A percentile compares a stretch with the other conserved stretches of the same genome.
These are phyloP conservation scores for Pilatotrama ljubarskyi DNA, from an alignment of 768 basidiomycete genomes.

Conservation along the genomic window DNA sequence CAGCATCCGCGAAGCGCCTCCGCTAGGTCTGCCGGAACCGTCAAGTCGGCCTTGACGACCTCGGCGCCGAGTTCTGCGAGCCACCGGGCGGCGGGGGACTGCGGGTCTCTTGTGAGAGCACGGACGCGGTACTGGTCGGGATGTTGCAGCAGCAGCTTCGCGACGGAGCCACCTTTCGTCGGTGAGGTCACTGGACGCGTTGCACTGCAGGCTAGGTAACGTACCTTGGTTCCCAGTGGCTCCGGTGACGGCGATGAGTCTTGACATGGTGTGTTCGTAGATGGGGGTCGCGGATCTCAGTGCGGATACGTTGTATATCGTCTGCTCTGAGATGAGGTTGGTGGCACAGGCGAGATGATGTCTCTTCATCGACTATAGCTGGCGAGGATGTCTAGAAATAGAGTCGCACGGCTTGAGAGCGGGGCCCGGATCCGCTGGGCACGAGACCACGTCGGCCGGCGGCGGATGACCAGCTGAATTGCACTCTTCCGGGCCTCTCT, in stretches of 20 bases:
- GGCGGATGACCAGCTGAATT: too few relatives aligned
- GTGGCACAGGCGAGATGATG: too few relatives aligned
- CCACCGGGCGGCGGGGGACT: slow-evolving; percentile 10
- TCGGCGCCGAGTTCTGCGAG: slow-evolving; percentile 18
- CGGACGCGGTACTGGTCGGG: slow-evolving; percentile 19
- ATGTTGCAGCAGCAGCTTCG: slow-evolving; percentile 18
- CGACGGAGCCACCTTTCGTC: slow-evolving; percentile 21
- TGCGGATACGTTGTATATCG: too few relatives aligned
- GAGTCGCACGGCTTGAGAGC: too few relatives aligned
- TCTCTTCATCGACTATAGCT: too few relatives aligned
- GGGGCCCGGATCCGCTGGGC: too few relatives aligned
- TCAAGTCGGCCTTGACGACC: slow-evolving; percentile 20
- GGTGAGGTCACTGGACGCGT: not conserved
- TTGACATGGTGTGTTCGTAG: slow-evolving; percentile 7
- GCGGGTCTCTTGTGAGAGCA: slow-evolving; percentile 19
- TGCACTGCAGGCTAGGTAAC: not conserved
- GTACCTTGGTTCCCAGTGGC: slow-evolving; percentile 25
- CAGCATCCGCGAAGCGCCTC: slow-evolving; percentile 20
- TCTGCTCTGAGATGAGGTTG: too few relatives aligned
- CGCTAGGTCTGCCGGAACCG: slow-evolving; percentile 12
- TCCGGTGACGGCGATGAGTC: slow-evolving; percentile 21
- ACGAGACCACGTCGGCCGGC: too few relatives aligned
- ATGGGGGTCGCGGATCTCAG: too few relatives aligned
- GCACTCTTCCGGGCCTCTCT: too few relatives aligned
- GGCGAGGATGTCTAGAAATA: too few relatives aligned